phyloP scores from a whole-genome alignment of 768 basidiomycete genomes.

The Coprinopsis sp. region DNA sequence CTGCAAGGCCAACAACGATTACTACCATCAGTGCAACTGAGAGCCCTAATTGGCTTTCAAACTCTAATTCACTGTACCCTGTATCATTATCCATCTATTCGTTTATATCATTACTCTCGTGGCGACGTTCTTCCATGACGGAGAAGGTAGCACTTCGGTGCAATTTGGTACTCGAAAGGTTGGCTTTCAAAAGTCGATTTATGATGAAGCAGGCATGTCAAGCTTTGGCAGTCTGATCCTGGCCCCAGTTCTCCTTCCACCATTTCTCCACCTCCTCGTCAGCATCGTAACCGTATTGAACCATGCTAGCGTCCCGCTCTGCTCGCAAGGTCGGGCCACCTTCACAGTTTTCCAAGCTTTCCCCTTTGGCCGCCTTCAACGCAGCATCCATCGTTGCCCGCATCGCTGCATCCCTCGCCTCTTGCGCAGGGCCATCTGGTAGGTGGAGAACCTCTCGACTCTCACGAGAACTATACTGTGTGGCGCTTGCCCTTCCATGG shows the following conservation, averaged over 20 bases:
- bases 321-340: conserved; percentile 52
- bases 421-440: conserved; percentile 54
- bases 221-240: no score
- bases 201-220: no score
- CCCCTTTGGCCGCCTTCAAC: conserved; percentile 21
- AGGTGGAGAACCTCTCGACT: conserved; percentile 56
- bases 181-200: no score
- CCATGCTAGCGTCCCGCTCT: conserved; percentile 41
- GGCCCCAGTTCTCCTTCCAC: conserved; percentile 27
- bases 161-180: no score
- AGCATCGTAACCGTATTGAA: conserved; percentile 52
- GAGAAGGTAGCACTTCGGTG: no score
- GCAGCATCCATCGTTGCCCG: conserved; percentile 40
- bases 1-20: conserved; percentile 46
- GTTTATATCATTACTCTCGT: no score
- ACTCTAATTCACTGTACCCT: no score
- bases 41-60: not conserved
- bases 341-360: conserved; percentile 13
- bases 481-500: conserved; percentile 42
- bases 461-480: conserved; percentile 44
- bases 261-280: conserved; percentile 48
- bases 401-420: conserved; percentile 49
- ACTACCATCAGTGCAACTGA: conserved; percentile 41
- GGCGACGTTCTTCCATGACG: no score
- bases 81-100: no score